phyloP scores from a whole-genome alignment of 2,329 filamentous ascomycete genomes.

The Epichloe festucae region DNA sequence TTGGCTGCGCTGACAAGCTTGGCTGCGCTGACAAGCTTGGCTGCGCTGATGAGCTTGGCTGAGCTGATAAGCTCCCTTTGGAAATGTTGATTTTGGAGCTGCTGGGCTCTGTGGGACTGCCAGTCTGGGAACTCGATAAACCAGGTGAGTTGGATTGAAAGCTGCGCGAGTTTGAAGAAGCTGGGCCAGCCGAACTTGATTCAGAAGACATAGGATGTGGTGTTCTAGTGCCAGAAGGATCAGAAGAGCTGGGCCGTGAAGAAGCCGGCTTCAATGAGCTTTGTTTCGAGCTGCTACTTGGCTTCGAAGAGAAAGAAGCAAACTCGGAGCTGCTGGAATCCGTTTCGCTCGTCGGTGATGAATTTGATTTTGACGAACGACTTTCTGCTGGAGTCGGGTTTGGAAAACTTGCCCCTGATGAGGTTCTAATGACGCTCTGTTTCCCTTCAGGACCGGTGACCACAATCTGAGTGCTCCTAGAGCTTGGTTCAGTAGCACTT shows the following conservation, averaged over 20 bases:
- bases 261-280: background rate
- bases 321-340: background rate
- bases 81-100: background rate
- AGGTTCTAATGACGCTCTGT: no score
- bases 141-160: background rate
- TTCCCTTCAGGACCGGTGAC: no score
- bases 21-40: background rate
- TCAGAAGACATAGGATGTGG: background rate
- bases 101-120: background rate
- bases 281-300: background rate
- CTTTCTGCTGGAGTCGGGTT: no score
- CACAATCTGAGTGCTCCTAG: no score
- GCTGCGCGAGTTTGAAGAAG: background rate
- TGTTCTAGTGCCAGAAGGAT: background rate
- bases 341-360: background rate
- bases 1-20: no score
- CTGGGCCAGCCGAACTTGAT: background rate
- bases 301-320: background rate
- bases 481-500: no score
- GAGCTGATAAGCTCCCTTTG: background rate
- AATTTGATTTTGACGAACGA: no score
- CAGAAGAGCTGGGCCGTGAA: background rate
- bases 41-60: no score
- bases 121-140: background rate
- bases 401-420: no score